phyloP scores from a whole-genome alignment of 768 basidiomycete genomes.

The Boletus vermiculosoides region DNA sequence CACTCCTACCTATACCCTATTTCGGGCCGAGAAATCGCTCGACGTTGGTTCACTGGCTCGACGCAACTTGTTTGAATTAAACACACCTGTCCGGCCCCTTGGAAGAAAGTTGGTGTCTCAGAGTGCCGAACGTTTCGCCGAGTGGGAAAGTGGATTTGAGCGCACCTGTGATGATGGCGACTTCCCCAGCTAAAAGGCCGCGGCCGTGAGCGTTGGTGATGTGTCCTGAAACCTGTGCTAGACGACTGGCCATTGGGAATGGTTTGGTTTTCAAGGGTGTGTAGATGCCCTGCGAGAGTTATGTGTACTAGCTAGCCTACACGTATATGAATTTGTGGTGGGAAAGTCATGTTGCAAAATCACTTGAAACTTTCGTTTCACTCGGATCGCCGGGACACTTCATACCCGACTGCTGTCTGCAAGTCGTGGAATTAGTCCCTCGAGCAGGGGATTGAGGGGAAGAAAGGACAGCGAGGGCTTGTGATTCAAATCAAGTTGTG shows the following conservation, averaged over 20 bases:
- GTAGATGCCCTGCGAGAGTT: not conserved
- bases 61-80: not conserved
- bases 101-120: constrained; percentile 1
- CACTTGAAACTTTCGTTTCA: not conserved
- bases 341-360: not conserved
- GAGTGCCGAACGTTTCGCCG: not conserved
- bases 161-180: constrained; percentile 83
- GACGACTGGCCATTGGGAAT: constrained; percentile 49
- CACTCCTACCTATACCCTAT: constrained; percentile 76
- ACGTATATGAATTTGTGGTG: not conserved
- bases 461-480: not conserved
- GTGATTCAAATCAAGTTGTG: not conserved
- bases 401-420: not conserved
- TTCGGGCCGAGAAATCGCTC: not conserved
- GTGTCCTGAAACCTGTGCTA: constrained; percentile 71
- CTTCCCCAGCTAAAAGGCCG: constrained; percentile 71
- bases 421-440: not conserved
- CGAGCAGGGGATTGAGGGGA: not conserved
- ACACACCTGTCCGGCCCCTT: constrained; percentile 76
- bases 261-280: not conserved
- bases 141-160: not conserved
- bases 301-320: not conserved
- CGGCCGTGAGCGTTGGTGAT: constrained; percentile 48
- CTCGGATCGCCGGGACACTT: not conserved
- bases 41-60: not conserved